Conservation (phyloP, 768 basidiomycete species). For the Russula dissimulans region DNA sequence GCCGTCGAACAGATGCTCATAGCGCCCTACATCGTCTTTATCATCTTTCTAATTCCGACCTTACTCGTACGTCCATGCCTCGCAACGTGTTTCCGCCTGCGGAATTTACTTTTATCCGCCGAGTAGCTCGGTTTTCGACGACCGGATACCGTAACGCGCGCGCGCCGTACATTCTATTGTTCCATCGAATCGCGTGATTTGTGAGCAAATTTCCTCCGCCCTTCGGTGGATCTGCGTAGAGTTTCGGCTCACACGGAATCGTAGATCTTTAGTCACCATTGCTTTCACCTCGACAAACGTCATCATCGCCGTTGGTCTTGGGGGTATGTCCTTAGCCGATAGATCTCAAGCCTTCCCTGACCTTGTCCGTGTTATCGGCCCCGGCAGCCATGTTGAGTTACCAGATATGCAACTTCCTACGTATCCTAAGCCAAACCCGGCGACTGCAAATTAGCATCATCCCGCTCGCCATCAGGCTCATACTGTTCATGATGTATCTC, state of each 20-base stretch:
- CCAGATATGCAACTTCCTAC: neutral
- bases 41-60: neutral
- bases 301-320: neutral
- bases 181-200: neutral
- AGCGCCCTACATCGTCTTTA: neutral
- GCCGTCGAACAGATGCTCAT: constrained; percentile 2
- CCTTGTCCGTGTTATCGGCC: neutral
- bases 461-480: constrained; percentile 1
- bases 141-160: neutral
- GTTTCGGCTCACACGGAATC: neutral
- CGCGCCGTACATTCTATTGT: constrained; percentile 4
- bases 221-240: neutral
- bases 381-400: neutral
- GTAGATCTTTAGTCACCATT: neutral
- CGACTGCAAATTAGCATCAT: neutral
- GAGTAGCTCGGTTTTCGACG: neutral
- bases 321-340: neutral
- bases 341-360: neutral
- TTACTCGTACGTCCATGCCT: neutral
- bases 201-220: neutral
- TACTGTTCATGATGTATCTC: constrained; percentile 1
- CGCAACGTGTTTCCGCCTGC: neutral
- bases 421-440: neutral
- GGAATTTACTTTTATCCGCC: neutral
- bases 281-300: neutral